phyloP scores from a whole-genome alignment of 192 early-diverging fungal genomes.

The Gryganskiella cystojenkinii region DNA sequence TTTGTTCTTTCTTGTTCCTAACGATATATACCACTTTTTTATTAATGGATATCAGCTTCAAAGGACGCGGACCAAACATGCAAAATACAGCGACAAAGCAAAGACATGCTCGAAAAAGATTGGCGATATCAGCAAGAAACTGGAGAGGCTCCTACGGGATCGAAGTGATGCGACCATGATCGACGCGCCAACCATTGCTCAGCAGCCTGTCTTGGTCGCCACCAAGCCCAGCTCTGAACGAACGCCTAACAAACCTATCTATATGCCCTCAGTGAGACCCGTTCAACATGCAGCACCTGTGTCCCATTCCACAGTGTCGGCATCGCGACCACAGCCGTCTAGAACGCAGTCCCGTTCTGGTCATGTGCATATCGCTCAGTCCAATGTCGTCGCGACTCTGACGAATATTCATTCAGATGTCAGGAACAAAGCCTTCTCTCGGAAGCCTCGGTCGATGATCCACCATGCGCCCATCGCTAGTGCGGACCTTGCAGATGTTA shows the following conservation, averaged over 20 bases:
- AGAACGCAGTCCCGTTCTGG: neutral
- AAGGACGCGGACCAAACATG: conserved; percentile 34
- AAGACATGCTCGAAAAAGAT: conserved; percentile 26
- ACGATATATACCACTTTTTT: too few species aligned
- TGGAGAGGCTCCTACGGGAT: conserved; percentile 31
- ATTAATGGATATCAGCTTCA: conserved; percentile 23
- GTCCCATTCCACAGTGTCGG: neutral
- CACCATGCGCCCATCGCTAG: conserved; percentile 25
- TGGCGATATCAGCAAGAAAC: conserved; percentile 23
- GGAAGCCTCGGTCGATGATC: conserved; percentile 37
- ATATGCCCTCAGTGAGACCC: neutral
- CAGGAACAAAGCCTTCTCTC: conserved; percentile 16
- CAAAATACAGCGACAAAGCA: conserved; percentile 31
- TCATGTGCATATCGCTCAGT: conserved; percentile 6
- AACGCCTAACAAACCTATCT: neutral
- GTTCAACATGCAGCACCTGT: too few species aligned
- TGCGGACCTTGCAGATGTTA: conserved; percentile 29
- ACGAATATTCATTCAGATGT: conserved; percentile 30
- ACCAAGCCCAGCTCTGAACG: neutral
- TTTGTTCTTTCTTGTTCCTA: too few species aligned
- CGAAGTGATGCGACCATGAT: conserved; percentile 2
- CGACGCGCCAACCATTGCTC: neutral
- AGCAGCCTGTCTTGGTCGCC: neutral
- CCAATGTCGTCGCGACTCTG: conserved; percentile 28
- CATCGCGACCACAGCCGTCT: too few species aligned